These are phyloP conservation scores for Selaginella tamariscina DNA, from an alignment of 75 land plant species.

Conservation along the genomic window DNA sequence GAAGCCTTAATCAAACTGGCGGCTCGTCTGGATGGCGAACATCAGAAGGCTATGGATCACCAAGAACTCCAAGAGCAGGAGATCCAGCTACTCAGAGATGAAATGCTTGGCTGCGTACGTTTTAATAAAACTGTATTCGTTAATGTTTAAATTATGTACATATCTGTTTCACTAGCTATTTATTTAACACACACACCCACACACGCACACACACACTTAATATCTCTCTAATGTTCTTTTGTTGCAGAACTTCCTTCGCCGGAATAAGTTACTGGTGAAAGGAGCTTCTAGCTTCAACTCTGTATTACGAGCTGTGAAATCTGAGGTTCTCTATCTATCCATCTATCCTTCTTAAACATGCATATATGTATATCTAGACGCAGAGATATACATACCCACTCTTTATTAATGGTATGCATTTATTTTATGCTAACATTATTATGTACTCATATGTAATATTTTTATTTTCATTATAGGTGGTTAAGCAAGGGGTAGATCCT, in stretches of 20 bases:
- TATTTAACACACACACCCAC: too few species aligned
- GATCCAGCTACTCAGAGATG: constrained; percentile 21
- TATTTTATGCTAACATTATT: too few species aligned
- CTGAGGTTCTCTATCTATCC: too few species aligned
- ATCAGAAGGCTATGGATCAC: constrained; percentile 20
- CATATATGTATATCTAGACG: too few species aligned
- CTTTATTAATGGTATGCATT: too few species aligned
- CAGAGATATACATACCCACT: too few species aligned
- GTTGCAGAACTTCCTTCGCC: constrained; percentile 20
- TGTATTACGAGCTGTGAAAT: constrained; percentile 24
- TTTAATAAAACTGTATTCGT: too few species aligned
- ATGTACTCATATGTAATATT: too few species aligned
- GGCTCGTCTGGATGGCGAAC: constrained; percentile 22
- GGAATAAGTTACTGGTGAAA: constrained; percentile 26
- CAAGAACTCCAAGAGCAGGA: constrained; percentile 19
- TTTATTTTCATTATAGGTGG: constrained; percentile 14
- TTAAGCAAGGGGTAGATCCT: constrained; percentile 20
- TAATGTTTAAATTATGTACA: too few species aligned
- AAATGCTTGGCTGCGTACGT: constrained; percentile 16
- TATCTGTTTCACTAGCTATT: too few species aligned
- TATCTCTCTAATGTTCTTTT: background rate
- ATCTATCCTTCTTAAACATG: too few species aligned
- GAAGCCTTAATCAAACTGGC: constrained; percentile 21
- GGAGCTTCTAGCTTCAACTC: constrained; percentile 37
- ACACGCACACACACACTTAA: background rate